phyloP scores from a whole-genome alignment of 768 basidiomycete genomes.

The Mycena belliarum region DNA sequence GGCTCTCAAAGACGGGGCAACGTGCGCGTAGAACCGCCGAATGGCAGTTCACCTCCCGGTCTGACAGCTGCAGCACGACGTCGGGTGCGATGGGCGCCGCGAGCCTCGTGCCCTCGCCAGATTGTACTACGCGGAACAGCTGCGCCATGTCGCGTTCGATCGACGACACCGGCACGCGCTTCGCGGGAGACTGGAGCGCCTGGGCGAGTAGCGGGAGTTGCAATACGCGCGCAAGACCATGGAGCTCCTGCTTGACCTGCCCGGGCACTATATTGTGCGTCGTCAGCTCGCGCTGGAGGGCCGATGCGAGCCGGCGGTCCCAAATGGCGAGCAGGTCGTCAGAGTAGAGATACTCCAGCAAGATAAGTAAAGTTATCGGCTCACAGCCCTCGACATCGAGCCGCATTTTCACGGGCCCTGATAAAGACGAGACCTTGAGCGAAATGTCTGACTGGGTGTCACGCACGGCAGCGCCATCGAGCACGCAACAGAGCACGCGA shows the following conservation, averaged over 20 bases:
- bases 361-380: conserved; percentile 67
- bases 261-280: conserved; percentile 41
- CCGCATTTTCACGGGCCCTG: conserved; percentile 27
- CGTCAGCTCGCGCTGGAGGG: conserved; percentile 42
- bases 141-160: conserved; percentile 50
- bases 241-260: conserved; percentile 65
- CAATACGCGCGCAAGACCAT: conserved; percentile 55
- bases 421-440: conserved; percentile 10
- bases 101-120: not conserved
- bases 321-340: conserved; percentile 82
- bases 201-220: conserved; percentile 54
- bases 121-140: conserved; percentile 47
- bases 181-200: conserved; percentile 63
- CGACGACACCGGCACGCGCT: conserved; percentile 50
- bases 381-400: conserved; percentile 57
- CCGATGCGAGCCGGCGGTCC: conserved; percentile 67
- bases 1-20: conserved; percentile 78
- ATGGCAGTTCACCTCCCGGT: conserved; percentile 65
- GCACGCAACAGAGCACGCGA: conserved; percentile 40
- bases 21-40: conserved; percentile 80
- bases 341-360: conserved; percentile 86
- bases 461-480: conserved; percentile 33
- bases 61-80: conserved; percentile 69
- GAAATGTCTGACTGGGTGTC: conserved; percentile 19
- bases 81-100: conserved; percentile 52